Evolutionary conservation across 352 stramenopile species (phyloP), one percentile per base, ranked within the genome.

Genomic region (Phytophthora pistaciae): DNA sequence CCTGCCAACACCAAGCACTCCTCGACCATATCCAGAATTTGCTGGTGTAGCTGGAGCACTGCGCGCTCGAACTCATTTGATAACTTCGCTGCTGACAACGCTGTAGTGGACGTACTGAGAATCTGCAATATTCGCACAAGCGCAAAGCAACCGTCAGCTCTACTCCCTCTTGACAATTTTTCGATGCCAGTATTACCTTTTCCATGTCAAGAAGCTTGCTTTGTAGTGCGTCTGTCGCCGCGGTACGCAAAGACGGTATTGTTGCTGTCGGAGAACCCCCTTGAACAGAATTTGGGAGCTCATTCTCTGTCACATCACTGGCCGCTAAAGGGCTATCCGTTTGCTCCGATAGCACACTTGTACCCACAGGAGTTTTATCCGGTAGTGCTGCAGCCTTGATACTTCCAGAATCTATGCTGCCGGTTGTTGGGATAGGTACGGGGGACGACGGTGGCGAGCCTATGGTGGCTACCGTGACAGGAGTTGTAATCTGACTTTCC

Each of bases 31-130:
- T 25, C 38, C 0, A 83, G 48, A 52, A 80, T 68, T 54, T 87
- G 77, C 13, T 63, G 60, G 36, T 84, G 79, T 1, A 87, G 59
- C 49, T 87, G 77, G 18, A 72, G 52, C 0, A 87, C 55, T 3
- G 79, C 66, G 10, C 56, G 64, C 36, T 84, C 77, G 8, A 82
- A 75, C 46, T 84, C 74, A 31, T 57, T 80, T 1, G 74, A 25
- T 40, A 54, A 27, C 23, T 70, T 65, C 4, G 56, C 61, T 0
- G 58, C 36, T 6, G 60, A 70, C 52, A 83, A 18, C 5, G 76
- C 71, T 14, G 49, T 48, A 20, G 64, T 68, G 23, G 65, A 78
- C 16, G 77, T 84, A 42, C 61, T 25, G 4, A 87, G 66, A 8
- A 84, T 71, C 79, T 87, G 56, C 21, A 66, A 21, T 49, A 33